Evolutionary conservation across 371 early-diverging fungal species (phyloP), one percentile per base, ranked within the genome.

Genomic region (Actinomortierella ambigua): DNA sequence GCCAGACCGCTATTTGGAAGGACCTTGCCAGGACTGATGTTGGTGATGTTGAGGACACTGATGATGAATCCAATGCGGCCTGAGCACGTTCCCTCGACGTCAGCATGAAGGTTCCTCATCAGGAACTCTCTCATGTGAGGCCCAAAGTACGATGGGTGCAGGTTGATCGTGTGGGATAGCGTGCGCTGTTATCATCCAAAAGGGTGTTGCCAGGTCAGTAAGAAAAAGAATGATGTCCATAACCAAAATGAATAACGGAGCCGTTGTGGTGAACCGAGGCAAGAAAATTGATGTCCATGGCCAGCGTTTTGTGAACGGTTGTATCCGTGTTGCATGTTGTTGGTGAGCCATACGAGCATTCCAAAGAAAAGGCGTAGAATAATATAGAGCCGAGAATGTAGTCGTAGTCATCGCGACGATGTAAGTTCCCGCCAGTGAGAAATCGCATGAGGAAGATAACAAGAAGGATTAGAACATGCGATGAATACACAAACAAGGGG

Each of bases 1-100:
- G 97, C 98, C 52, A 88, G 81, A 2, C 99, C 99, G 15, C 87
- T 84, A 6, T 91, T 90, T 11, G 92, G 88, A 53, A 96, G 82
- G 28, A 98, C 85, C 54, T 93, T 92, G 34, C 98, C 98, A 62
- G 84, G 90, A 27, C 93, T 88, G 57, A 94, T 88, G 41, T 87
- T 86, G 29, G 82, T 77, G 14, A 97, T 77, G n/a, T 88, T 85
- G 34, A 97, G 82, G 23, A 98, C 96, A 2, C 90, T 85, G 52
- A 98, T 92, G 50, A 98, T 94, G 77, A 94, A 98, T 15, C 98
- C 98, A 73, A 86, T 93, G 34, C 92, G 84, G 40, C 98, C 97
- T 3, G 93, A 89, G 78, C 96, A 97, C 6, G 94, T 94, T 29
- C 98, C 98, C 75, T 98, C 97, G 15, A 98, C 97, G 63, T 98